Evolutionary conservation across 805 yeast species (phyloP), one percentile per base, ranked within the genome.

Genomic region (Yamadazyma insecticola): DNA sequence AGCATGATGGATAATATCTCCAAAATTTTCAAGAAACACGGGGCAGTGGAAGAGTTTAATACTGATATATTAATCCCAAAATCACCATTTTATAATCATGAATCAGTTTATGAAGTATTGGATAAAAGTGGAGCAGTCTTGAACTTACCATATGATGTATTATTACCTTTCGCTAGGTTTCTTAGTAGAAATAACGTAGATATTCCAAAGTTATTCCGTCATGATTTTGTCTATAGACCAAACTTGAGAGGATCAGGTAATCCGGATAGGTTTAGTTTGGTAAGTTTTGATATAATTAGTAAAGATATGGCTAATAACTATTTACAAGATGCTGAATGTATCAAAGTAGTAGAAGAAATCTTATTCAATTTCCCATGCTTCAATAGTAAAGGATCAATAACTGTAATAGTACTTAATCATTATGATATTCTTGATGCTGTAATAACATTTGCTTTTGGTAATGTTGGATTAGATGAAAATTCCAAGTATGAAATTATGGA

Each of bases 111-210:
- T 44, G 92, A 89, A 45, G 72, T 92, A 1, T 58, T 92, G 32
- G 97, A 90, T 48, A 70, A 76, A 30, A 79, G 86, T 18, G 99
- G 99, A 0, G 76, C 88, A 0, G 90, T 92, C 3, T 60, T 92
- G 20, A 95, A 89, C 43, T 59, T 92, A 20, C 95, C 96, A 2
- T 88, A 83, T 50, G 98, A 92, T 52, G 65, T 89, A 39, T 84
- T 95, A 0, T 62, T 89, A 20, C 97, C 99, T 0, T 74, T 83
- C 64, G 98, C 98, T 0, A 67, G 97, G 43, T 67, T 77, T 29
- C 55, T 92, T 19, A 88, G 96, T 2, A 75, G 81, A 33, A 63
- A 67, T n/a, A 70, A 68, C 13, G 41, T 67, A 2, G 47, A 55
- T 1, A 63, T 76, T 2, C 60, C 71, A 3, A 89, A 90, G 52